Evolutionary conservation across 2,329 filamentous ascomycete species (phyloP), one percentile per base, ranked within the genome.

Genomic region (Aspergillus sp.): DNA sequence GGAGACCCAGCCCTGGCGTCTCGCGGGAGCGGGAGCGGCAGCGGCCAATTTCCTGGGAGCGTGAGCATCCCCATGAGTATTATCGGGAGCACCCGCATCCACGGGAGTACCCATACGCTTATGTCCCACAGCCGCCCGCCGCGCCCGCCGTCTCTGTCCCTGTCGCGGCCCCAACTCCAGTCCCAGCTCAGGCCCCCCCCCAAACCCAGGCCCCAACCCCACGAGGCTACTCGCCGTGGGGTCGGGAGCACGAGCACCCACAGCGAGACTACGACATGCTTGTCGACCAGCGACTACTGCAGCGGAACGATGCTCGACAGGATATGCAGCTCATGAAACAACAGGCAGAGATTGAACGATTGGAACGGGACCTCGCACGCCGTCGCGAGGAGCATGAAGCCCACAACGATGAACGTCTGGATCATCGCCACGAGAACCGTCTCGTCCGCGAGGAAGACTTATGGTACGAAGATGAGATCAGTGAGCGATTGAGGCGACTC

Each of bases 391-490:
- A 54, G 46, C 49, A 53, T 4, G 57, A 62, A 22, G 35, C 53
- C 4, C 55, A 52, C 3, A 19, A 43, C 25, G 41, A 23, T 15
- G 12, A 41, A 6, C 19, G 38, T 7, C 3, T 20, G 38, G 59
- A 65, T 27, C 48, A 55, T 12, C 53, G 57, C 12, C 60, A 65
- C 9, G 33, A 39, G 17, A 48, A 54, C 27, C 62, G 63, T 20
- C 48, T 62, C 39, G 52, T 63, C 19, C 63, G 56, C 33, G 56
- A 73, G 44, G 67, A 72, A 46, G 72, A 77, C 10, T 69, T 74
- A 50, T 55, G 66, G 62, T 55, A 71, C 62, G 55, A 74, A 66
- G 61, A 68, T 15, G 68, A 68, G 51, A 62, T 66, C 41, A 62
- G 60, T 46, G 65, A 69, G 41, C 67, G 68, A 43, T 60, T 69